Percentiles rank a stretch among this genome's conserved stretches.
These are phyloP conservation scores for Panicum miliaceum DNA, from an alignment of 176 grass and related monocot genomes.

Conservation along the genomic window DNA sequence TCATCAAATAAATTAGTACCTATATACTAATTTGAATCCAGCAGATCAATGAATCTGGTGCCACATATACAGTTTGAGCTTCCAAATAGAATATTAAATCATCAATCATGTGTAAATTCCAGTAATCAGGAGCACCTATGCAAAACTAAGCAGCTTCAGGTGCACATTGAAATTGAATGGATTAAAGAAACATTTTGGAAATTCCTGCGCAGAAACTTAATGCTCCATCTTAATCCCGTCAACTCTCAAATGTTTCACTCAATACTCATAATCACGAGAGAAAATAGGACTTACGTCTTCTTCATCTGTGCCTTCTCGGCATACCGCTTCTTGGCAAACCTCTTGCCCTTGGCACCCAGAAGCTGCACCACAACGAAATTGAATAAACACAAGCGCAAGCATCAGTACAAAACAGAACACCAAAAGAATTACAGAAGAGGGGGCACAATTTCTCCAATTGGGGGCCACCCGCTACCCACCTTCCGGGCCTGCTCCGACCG, in stretches of 20 bases:
- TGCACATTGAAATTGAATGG: not conserved
- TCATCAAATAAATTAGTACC: not conserved
- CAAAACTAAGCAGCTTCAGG: not conserved
- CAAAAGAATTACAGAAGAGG: not conserved
- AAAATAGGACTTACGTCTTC: constrained; percentile 71
- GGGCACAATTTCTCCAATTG: not conserved
- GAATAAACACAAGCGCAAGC: not conserved
- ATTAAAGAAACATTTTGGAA: not conserved
- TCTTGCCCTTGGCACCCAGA: constrained; percentile 85
- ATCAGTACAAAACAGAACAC: not conserved
- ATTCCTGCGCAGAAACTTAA: not conserved
- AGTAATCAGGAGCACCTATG: not conserved
- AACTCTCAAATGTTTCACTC: not conserved
- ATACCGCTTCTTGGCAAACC: constrained; percentile 89
- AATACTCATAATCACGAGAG: not conserved
- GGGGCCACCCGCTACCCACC: constrained; percentile 23
- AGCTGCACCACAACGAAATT: constrained; percentile 31
- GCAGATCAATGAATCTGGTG: not conserved
- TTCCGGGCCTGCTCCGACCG: constrained; percentile 58
- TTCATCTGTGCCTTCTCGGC: constrained; percentile 92
- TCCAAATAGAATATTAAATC: not conserved
- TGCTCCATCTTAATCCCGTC: not conserved
- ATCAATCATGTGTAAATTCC: not conserved
- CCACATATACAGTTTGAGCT: not conserved
- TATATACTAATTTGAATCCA: not conserved